These are phyloP conservation scores for Pyrenophora tritici-repentis DNA, from an alignment of 2,329 filamentous ascomycete genomes.

Conservation along the genomic window DNA sequence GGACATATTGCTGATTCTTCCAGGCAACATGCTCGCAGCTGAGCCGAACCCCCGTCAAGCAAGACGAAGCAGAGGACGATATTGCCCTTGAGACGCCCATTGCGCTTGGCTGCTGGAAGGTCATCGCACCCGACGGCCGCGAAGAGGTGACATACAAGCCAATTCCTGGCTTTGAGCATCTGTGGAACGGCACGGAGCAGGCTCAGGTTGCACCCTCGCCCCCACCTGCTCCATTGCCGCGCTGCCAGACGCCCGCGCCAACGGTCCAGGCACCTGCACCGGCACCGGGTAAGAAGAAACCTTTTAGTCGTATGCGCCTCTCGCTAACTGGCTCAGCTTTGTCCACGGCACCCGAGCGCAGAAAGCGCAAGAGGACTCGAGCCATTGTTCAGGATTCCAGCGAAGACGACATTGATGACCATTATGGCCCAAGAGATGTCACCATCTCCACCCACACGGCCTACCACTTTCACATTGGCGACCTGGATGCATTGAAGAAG, in stretches of 20 bases:
- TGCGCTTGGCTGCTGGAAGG: constrained; percentile 19
- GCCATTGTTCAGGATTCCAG: constrained; percentile 3
- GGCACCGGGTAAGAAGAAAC: constrained; percentile 13
- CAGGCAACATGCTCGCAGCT: constrained; percentile 4
- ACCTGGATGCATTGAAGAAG: constrained; percentile 24
- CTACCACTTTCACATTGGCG: constrained; percentile 32
- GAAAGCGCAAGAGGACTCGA: constrained; percentile 22
- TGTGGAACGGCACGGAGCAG: constrained; percentile 17
- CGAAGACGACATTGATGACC: constrained; percentile 12
- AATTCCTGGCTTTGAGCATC: constrained; percentile 33
- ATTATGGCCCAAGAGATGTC: background rate
- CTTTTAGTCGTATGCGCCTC: constrained; percentile 1
- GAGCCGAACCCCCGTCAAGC: background rate
- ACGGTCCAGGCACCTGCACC: constrained; percentile 5
- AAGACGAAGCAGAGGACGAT: constrained; percentile 1
- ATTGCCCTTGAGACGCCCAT: constrained; percentile 27
- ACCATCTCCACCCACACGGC: constrained; percentile 15
- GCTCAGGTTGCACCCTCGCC: background rate
- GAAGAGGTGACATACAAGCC: constrained; percentile 27
- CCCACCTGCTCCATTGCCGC: background rate
- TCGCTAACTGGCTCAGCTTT: constrained; percentile 14
- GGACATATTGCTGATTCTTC: constrained; percentile 2
- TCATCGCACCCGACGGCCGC: constrained; percentile 27
- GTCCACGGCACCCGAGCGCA: background rate
- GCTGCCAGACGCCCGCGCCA: background rate